These are phyloP conservation scores for Mortierella sp. DNA, from an alignment of 371 early-diverging fungal species.

Conservation along the genomic window DNA sequence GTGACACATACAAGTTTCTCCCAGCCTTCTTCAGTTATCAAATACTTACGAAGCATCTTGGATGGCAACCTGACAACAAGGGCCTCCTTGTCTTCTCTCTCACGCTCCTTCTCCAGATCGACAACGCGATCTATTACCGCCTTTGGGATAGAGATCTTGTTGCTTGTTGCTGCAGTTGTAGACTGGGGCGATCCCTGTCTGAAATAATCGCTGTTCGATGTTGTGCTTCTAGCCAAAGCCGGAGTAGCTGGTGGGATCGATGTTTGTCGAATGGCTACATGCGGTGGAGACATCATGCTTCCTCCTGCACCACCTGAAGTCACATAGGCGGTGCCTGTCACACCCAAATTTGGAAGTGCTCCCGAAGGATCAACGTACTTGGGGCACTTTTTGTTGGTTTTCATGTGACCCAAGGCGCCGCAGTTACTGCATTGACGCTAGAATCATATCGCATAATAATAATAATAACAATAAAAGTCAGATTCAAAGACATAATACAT, in stretches of 20 bases:
- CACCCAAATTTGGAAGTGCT: conserved; percentile 49
- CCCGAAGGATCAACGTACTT: conserved; percentile 65
- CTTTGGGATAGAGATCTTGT: conserved; percentile 56
- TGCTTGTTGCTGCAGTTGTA: conserved; percentile 10
- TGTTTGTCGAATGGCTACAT: conserved; percentile 25
- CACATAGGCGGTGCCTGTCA: conserved; percentile 41
- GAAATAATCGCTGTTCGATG: conserved; percentile 19
- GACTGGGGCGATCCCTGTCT: conserved; percentile 45
- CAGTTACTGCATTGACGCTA: conserved; percentile 85
- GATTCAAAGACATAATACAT: too few relatives aligned
- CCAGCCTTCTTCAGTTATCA: background rate
- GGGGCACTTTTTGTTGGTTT: conserved; percentile 89
- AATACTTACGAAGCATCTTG: conserved; percentile 51
- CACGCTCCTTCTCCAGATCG: conserved; percentile 44
- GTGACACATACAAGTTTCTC: background rate
- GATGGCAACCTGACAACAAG: conserved; percentile 46
- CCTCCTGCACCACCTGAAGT: conserved; percentile 33
- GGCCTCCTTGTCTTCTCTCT: conserved; percentile 50
- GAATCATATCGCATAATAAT: background rate
- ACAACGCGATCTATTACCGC: conserved; percentile 51
- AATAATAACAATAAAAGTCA: too few relatives aligned
- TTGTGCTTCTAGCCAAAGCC: conserved; percentile 10
- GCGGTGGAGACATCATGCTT: conserved; percentile 49
- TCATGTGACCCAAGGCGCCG: conserved; percentile 89
- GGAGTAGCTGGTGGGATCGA: conserved; percentile 36